Conservation (phyloP, 129 eudicot species). For the Lactuca saligna region DNA sequence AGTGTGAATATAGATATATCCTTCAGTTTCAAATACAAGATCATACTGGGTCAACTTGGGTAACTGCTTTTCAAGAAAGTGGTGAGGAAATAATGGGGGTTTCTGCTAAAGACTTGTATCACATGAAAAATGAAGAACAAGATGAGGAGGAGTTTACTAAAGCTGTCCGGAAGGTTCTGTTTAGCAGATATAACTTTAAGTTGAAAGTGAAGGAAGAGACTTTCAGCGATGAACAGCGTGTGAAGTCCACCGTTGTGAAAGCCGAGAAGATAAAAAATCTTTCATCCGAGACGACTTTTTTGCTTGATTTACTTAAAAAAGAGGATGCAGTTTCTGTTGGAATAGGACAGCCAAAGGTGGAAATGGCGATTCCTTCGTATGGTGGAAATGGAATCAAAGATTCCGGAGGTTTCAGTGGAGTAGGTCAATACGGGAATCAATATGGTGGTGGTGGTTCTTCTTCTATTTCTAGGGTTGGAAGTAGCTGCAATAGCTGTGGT, state of each 20-base stretch:
- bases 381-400: conserved; percentile 8
- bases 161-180: conserved; percentile 39
- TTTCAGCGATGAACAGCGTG: conserved; percentile 68
- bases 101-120: conserved; percentile 69
- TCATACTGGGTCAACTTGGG: conserved; percentile 80
- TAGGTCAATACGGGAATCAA: conserved; percentile 47
- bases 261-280: conserved; percentile 50
- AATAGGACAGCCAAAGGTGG: conserved; percentile 30
- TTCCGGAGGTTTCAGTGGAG: conserved; percentile 25
- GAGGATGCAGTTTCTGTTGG: conserved; percentile 28
- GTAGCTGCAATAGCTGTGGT: conserved; percentile 70
- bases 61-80: conserved; percentile 80
- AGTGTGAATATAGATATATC: conserved; percentile 79
- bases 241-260: conserved; percentile 69
- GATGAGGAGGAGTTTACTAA: conserved; percentile 69
- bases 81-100: conserved; percentile 74
- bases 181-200: conserved; percentile 49
- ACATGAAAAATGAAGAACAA: conserved; percentile 59
- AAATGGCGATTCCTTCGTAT: conserved; percentile 11
- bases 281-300: conserved; percentile 48
- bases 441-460: conserved; percentile 28
- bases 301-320: conserved; percentile 43
- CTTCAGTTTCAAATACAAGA: conserved; percentile 84
- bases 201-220: conserved; percentile 90
- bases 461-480: conserved; percentile 20